A percentile compares a stretch with the other conserved stretches of the same genome.
These are phyloP conservation scores for Talaromyces sp. DNA, from an alignment of 2,329 filamentous ascomycete genomes.

Conservation along the genomic window DNA sequence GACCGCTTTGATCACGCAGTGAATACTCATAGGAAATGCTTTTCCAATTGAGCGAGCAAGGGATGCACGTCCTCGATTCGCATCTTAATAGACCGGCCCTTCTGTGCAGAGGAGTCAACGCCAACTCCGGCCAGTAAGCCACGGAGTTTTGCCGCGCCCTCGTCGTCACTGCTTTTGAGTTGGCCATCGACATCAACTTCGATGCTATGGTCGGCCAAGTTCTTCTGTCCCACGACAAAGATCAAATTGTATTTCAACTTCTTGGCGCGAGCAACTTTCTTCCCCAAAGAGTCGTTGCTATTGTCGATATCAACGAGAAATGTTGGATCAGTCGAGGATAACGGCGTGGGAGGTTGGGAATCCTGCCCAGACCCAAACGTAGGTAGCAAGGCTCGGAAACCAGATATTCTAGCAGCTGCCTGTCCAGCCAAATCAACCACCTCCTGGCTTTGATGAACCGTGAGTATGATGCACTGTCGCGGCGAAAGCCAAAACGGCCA, in stretches of 20 bases:
- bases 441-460: conserved; percentile 55
- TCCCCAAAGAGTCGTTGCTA: conserved; percentile 55
- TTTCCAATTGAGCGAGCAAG: conserved; percentile 32
- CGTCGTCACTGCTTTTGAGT: conserved; percentile 35
- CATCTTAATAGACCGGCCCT: conserved; percentile 31
- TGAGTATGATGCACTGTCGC: conserved; percentile 67
- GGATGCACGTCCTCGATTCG: conserved; percentile 32
- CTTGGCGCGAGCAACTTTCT: conserved; percentile 70
- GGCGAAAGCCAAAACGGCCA: conserved; percentile 91
- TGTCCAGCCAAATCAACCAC: conserved; percentile 45
- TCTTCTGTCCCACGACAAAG: conserved; percentile 63
- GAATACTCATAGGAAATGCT: conserved; percentile 26
- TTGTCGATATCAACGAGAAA: conserved; percentile 67
- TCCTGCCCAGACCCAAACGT: conserved; percentile 14
- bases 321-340: conserved; percentile 52
- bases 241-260: conserved; percentile 67
- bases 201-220: conserved; percentile 56
- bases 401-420: conserved; percentile 47
- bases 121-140: conserved; percentile 23
- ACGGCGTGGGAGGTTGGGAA: conserved; percentile 24
- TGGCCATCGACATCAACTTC: conserved; percentile 37
- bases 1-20: not conserved
- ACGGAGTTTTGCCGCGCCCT: conserved; percentile 21
- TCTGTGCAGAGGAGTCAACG: conserved; percentile 21
- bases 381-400: conserved; percentile 27